phyloP scores from a whole-genome alignment of 768 basidiomycete genomes.

The Lenzites betulinus region DNA sequence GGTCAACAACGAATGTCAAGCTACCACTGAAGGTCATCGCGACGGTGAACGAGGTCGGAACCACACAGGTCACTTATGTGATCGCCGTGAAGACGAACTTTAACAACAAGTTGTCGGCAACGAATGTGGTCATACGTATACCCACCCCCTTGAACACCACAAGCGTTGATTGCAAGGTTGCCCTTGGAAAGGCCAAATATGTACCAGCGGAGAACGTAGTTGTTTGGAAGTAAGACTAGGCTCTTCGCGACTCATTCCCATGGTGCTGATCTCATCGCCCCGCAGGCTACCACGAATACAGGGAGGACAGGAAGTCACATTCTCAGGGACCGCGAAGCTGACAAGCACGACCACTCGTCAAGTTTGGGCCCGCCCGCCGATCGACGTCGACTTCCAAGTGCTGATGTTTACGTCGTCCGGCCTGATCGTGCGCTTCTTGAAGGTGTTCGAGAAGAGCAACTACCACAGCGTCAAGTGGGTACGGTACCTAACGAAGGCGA shows the following conservation, averaged over 20 bases:
- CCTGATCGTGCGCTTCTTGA: slow-evolving; percentile 92
- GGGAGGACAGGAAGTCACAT: slow-evolving; percentile 88
- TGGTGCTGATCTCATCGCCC: neutral
- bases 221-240: slow-evolving; percentile 86
- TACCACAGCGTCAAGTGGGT: slow-evolving; percentile 98
- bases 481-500: slow-evolving; percentile 91
- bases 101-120: slow-evolving; percentile 89
- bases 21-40: slow-evolving; percentile 88
- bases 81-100: slow-evolving; percentile 89
- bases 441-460: slow-evolving; percentile 95
- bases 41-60: slow-evolving; percentile 91
- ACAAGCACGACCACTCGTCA: slow-evolving; percentile 90
- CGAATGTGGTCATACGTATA: slow-evolving; percentile 89
- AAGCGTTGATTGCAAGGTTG: slow-evolving; percentile 87
- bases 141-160: slow-evolving; percentile 97
- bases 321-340: slow-evolving; percentile 79
- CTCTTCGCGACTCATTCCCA: neutral
- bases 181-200: slow-evolving; percentile 95
- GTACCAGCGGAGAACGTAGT: slow-evolving; percentile 95
- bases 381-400: slow-evolving; percentile 98
- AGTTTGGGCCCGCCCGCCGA: slow-evolving; percentile 97
- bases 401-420: slow-evolving; percentile 99
- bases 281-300: slow-evolving; percentile 91
- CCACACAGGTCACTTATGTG: slow-evolving; percentile 87
- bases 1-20: slow-evolving; percentile 95